Percentiles rank a stretch among this genome's conserved stretches.
Evolutionary conservation across 768 basidiomycete species (phyloP).

Genomic region (Crucibulum laeve): DNA sequence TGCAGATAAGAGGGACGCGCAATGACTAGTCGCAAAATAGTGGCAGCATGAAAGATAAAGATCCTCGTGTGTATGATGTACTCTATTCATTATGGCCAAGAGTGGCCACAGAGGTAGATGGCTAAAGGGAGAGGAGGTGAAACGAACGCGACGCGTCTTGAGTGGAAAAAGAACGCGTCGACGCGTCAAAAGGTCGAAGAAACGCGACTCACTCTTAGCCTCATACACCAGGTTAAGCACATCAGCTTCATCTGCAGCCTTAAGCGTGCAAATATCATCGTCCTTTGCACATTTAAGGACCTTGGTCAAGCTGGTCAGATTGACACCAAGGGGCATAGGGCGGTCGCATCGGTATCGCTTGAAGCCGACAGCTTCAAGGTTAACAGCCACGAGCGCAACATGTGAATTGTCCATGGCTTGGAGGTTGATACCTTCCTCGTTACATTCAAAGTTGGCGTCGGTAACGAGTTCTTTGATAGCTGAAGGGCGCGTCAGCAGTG

Average conservation of each 20-base stretch:
- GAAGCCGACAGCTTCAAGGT: conserved; percentile 78
- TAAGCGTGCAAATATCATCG: conserved; percentile 87
- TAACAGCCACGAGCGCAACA: conserved; percentile 92
- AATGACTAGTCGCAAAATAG: no score
- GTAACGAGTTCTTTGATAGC: conserved; percentile 97
- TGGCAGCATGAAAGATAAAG: no score
- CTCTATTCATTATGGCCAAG: no score
- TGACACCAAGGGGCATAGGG: conserved; percentile 87
- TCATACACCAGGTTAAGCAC: conserved; percentile 87
- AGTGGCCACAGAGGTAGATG: background rate
- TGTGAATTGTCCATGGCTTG: conserved; percentile 99
- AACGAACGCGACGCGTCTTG: background rate
- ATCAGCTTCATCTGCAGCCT: conserved; percentile 89
- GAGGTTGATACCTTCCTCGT: conserved; percentile 88
- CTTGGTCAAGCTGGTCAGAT: conserved; percentile 85
- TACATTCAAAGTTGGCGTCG: conserved; percentile 97
- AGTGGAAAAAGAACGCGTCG: background rate
- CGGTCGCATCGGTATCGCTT: conserved; percentile 89
- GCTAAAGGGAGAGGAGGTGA: background rate
- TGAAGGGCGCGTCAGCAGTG: conserved; percentile 23
- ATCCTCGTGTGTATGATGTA: no score
- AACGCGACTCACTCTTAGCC: conserved; percentile 64
- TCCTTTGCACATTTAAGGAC: conserved; percentile 97
- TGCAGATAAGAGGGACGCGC: no score
- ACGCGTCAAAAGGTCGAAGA: conserved; percentile 1